These are phyloP conservation scores for Fusarium sp. DNA, from an alignment of 2,329 filamentous ascomycete genomes.

Conservation along the genomic window DNA sequence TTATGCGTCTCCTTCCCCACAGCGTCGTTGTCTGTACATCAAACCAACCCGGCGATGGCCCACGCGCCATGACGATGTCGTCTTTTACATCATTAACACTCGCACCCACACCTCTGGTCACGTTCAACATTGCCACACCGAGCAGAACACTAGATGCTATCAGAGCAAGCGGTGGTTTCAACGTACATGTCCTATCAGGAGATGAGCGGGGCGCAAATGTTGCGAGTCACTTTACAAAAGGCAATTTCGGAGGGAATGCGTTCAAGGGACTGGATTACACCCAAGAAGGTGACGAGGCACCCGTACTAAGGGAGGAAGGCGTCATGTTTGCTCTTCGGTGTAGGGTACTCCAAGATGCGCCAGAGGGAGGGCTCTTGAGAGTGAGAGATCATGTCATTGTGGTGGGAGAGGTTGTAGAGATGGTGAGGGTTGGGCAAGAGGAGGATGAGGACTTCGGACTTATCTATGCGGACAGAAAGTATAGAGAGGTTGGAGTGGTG, in stretches of 20 bases:
- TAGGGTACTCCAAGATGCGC: slow-evolving; percentile 51
- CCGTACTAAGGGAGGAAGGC: slow-evolving; percentile 58
- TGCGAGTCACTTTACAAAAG: slow-evolving; percentile 61
- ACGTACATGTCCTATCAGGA: slow-evolving; percentile 62
- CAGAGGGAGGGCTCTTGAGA: slow-evolving; percentile 51
- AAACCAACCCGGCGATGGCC: slow-evolving; percentile 43
- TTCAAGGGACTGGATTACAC: slow-evolving; percentile 43
- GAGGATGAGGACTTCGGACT: slow-evolving; percentile 54
- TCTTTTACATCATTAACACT: slow-evolving; percentile 65
- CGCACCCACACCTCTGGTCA: slow-evolving; percentile 59
- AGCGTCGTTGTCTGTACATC: slow-evolving; percentile 65
- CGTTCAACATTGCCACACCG: slow-evolving; percentile 65
- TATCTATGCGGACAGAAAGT: slow-evolving; percentile 59
- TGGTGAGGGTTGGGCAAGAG: slow-evolving; percentile 46
- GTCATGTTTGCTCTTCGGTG: slow-evolving; percentile 60
- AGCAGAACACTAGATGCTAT: slow-evolving; percentile 65
- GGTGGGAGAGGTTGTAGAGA: slow-evolving; percentile 59
- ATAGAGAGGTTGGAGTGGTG: slow-evolving; percentile 53
- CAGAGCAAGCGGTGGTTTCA: slow-evolving; percentile 54
- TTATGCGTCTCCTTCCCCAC: slow-evolving; percentile 63
- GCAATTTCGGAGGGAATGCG: slow-evolving; percentile 53
- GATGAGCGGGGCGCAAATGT: slow-evolving; percentile 57
- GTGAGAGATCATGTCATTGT: slow-evolving; percentile 63
- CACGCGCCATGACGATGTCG: slow-evolving; percentile 66
- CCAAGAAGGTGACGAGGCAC: slow-evolving; percentile 41